Percentiles rank a stretch among this genome's conserved stretches.
Conservation (phyloP, 1,139 yeast genomes). For the Zygosaccharomyces pseudobailii region DNA sequence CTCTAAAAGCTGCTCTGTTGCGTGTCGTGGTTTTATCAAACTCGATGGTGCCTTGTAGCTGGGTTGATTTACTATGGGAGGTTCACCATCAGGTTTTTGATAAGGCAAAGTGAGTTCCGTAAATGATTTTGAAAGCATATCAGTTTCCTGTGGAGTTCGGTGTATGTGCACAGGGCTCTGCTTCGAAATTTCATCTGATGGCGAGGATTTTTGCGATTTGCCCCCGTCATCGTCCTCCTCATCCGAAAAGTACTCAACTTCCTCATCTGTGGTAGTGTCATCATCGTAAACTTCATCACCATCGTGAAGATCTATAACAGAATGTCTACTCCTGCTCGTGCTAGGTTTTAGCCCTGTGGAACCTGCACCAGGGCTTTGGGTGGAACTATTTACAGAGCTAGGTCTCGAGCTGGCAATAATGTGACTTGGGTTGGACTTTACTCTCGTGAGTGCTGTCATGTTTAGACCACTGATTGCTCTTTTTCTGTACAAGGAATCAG, state of each 20-base stretch:
- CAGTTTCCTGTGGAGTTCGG: constrained; percentile 2
- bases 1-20: not conserved
- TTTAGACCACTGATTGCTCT: constrained; percentile 32
- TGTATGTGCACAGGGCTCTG: constrained; percentile 1
- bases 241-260: constrained; percentile 29
- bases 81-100: constrained; percentile 4
- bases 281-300: constrained; percentile 19
- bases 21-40: constrained; percentile 12
- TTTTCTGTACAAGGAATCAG: constrained; percentile 29
- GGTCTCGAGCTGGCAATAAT: constrained; percentile 7
- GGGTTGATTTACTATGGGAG: constrained; percentile 10
- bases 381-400: constrained; percentile 13
- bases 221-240: constrained; percentile 36
- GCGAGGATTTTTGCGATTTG: constrained; percentile 32
- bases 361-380: constrained; percentile 4
- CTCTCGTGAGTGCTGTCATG: constrained; percentile 30
- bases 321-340: constrained; percentile 27
- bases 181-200: not conserved
- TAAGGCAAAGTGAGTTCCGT: constrained; percentile 9
- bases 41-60: constrained; percentile 30
- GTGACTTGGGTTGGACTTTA: constrained; percentile 23
- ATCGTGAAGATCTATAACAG: constrained; percentile 26
- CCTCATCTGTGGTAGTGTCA: constrained; percentile 25
- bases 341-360: constrained; percentile 26
- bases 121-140: constrained; percentile 7